Evolutionary conservation across 176 grass and related monocot species (phyloP), one percentile per base, ranked within the genome.

Genomic region (Carex parvula): DNA sequence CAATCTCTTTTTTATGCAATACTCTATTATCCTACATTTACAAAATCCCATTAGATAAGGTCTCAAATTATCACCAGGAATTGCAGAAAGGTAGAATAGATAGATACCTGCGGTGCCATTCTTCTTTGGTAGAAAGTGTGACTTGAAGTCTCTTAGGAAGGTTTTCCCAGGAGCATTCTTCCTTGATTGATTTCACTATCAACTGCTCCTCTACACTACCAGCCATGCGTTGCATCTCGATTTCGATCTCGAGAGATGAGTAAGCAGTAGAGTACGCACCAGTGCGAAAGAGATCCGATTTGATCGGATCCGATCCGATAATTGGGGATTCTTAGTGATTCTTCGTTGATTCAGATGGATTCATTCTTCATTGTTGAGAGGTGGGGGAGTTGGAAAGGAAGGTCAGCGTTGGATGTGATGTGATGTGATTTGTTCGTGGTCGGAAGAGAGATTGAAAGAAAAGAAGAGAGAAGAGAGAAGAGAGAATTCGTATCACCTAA

Each of bases 91-190:
- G 29, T 24, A 9, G 4, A 5, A 13, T 21, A 39, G 37, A 39
- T 39, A 32, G 0, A 18, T 17, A 94, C 94, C 94, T 91, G 79
- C 86, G 88, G 77, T 99, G 93, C 96, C 96, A 99, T 84, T 99
- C 93, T 8, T 99, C 96, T 85, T 94, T 95, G 48, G 87, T 92
- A 54, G 83, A 79, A 20, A 99, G 87, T 10, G 84, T 85, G 20
- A 86, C 63, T 81, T 95, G 93, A 46, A 99, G 88, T 74, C 96
- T 87, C 90, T 92, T 99, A n/a, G 96, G 91, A 30, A 99, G 90
- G 30, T 85, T 92, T 41, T 99, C 96, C 91, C 92, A 99, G 6
- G 81, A 59, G 67, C 91, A 94, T 83, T 99, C 93, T 84, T 99
- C 96, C 83, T 88, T 85, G 77, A 99, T 95, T 16, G 89, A 90